Conservation (phyloP, 2,329 filamentous ascomycete genomes). For the Calonectria pauciramosa region DNA sequence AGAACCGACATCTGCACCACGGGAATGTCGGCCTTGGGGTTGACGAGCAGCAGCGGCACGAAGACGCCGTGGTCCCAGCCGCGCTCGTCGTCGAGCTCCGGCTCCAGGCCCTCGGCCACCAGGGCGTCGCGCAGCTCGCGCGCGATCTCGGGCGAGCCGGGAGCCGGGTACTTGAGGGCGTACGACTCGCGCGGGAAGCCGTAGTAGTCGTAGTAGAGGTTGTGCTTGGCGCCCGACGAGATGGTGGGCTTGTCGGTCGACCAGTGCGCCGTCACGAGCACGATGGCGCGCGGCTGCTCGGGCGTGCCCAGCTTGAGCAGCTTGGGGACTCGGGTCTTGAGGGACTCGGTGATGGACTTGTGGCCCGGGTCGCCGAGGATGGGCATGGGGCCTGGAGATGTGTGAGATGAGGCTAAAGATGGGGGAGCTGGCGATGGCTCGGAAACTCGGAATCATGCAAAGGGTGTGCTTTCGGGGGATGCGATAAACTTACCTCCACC, state of each 20-base stretch:
- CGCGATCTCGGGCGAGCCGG: slow-evolving; percentile 68
- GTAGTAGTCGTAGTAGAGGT: slow-evolving; percentile 70
- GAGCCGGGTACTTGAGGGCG: slow-evolving; percentile 67
- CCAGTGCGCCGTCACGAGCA: slow-evolving; percentile 73
- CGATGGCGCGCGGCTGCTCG: slow-evolving; percentile 64
- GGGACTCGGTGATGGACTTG: slow-evolving; percentile 63
- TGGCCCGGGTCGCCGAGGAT: slow-evolving; percentile 68
- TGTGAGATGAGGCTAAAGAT: background rate
- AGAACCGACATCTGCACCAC: slow-evolving; percentile 72
- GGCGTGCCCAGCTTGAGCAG: slow-evolving; percentile 68
- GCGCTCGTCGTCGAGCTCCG: slow-evolving; percentile 54
- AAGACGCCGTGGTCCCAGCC: slow-evolving; percentile 75
- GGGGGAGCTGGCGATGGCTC: background rate
- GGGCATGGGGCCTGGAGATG: slow-evolving; percentile 64
- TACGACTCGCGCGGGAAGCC: slow-evolving; percentile 71
- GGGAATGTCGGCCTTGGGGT: slow-evolving; percentile 65
- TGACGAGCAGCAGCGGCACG: slow-evolving; percentile 67
- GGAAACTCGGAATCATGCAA: slow-evolving; percentile 5
- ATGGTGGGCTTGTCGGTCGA: slow-evolving; percentile 63
- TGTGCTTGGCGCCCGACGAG: slow-evolving; percentile 61
- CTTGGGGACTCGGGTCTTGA: slow-evolving; percentile 66
- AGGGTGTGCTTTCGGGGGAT: background rate
- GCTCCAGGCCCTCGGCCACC: slow-evolving; percentile 59
- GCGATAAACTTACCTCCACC: slow-evolving; percentile 57
- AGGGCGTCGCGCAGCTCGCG: slow-evolving; percentile 61